These are phyloP conservation scores for Phytopythium aichiense DNA, from an alignment of 352 stramenopile genomes.

Conservation along the genomic window DNA sequence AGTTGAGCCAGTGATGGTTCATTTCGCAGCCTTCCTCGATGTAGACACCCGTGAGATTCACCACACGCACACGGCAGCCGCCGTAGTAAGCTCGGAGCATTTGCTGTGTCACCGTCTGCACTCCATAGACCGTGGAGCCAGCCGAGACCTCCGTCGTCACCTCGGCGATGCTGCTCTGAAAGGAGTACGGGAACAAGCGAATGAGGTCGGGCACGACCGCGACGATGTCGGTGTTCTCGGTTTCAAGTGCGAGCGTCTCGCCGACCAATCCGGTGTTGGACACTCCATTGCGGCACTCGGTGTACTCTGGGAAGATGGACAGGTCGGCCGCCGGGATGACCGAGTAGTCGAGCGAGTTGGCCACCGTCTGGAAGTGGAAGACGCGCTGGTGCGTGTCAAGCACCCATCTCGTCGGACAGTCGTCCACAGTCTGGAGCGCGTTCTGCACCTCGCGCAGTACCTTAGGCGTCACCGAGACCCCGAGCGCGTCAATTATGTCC, in stretches of 20 bases:
- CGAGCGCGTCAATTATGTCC: constrained; percentile 11
- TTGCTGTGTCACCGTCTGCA: constrained; percentile 18
- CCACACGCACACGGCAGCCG: constrained; percentile 26
- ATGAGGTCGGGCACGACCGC: constrained; percentile 7
- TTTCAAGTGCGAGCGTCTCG: not conserved
- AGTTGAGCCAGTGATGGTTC: constrained; percentile 27
- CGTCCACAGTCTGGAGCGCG: constrained; percentile 5
- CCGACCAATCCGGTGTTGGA: constrained; percentile 4
- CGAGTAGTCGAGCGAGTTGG: constrained; percentile 11
- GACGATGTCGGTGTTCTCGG: not conserved
- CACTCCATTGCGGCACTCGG: constrained; percentile 4
- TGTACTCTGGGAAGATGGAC: constrained; percentile 9
- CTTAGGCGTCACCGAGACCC: constrained; percentile 12
- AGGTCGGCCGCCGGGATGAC: constrained; percentile 6
- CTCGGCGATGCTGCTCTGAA: constrained; percentile 18
- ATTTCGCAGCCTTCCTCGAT: constrained; percentile 25
- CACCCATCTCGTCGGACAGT: constrained; percentile 18
- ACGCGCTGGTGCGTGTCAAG: constrained; percentile 15
- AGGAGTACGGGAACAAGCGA: constrained; percentile 8
- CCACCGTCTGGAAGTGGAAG: constrained; percentile 4
- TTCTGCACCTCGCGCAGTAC: constrained; percentile 16
- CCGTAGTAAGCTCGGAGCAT: constrained; percentile 33
- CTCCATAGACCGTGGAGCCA: constrained; percentile 13
- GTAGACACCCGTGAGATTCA: constrained; percentile 28
- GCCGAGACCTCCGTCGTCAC: constrained; percentile 13